Base-by-base conservation (phyloP, 192 early-diverging fungal species). In the Funneliformis mosseae region DNA sequence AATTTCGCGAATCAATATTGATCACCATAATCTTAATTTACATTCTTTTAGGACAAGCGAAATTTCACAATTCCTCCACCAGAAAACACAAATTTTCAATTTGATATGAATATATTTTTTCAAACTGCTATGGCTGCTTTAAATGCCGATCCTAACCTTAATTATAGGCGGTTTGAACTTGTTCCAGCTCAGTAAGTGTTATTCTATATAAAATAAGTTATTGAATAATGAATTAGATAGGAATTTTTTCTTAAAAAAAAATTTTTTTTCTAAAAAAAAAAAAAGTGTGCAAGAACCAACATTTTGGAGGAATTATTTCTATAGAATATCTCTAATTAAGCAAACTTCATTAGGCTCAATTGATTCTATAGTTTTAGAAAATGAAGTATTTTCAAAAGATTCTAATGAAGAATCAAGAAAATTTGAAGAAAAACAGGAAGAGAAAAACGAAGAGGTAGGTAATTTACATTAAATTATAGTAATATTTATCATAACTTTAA, bases 271-370 rank as follows among this genome's bases (percentile, higher is more conserved):
- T 42, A 21, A 25, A 46, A 27, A 45, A 23, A 72, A 25, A 14
- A 8, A n/a, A 74, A 89, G 86, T 69, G 85, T 94, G 4, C 85
- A 89, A 33, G 93, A 94, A 46, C 82, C 82, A 10, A 81, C 72
- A 25, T 94, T 94, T 80, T 94, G 92, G 92, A 82, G 83, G 41
- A 91, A 90, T 48, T 94, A 92, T 76, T 94, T 94, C 82, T 94
- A 92, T 82, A 86, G 91, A 18, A 87, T 94, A 3, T 87, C 86
- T 45, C 77, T 89, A 18, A 77, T 89, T 33, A 91, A 91, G 50
- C 87, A 91, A 48, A 78, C 87, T 10, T 82, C 88, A 3, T 74
- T 91, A n/a, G 79, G 83, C 8, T 74, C 70, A 46, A 73, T 81
- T 45, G 80, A 81, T 45, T 16, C n/a, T 46, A 11, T 76, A n/a